Evolutionary conservation across 495 filamentous ascomycete genomes (phyloP).

Genomic region (Aspergillus conjunctus): DNA sequence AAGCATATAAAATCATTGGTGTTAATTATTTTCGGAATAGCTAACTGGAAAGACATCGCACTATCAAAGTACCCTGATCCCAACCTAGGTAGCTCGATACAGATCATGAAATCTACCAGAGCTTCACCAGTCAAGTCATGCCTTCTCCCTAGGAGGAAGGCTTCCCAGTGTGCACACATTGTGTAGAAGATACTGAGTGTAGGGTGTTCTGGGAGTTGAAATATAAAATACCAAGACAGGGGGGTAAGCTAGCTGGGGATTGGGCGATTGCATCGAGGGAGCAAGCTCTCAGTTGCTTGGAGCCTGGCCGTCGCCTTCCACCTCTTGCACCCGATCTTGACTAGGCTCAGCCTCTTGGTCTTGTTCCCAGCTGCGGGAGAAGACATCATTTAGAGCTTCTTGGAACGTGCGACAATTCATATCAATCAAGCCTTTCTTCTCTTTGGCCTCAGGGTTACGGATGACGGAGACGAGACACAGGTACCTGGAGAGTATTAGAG

Average conservation of each 20-base stretch:
- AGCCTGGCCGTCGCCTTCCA: slow-evolving; percentile 5
- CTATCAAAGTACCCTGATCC: slow-evolving; percentile 9
- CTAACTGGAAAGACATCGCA: slow-evolving; percentile 1
- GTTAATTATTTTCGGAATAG: background rate
- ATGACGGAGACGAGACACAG: slow-evolving; percentile 77
- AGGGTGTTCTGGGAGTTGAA: no score
- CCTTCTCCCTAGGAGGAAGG: background rate
- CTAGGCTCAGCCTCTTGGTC: slow-evolving; percentile 24
- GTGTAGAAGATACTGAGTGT: background rate
- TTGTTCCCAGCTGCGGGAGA: slow-evolving; percentile 52
- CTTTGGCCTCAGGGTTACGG: slow-evolving; percentile 60
- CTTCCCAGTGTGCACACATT: background rate
- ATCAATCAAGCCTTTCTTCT: slow-evolving; percentile 61
- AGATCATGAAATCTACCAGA: slow-evolving; percentile 8
- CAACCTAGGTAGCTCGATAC: background rate
- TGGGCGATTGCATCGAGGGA: background rate
- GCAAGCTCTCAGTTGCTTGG: slow-evolving; percentile 5
- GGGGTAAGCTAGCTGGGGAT: no score
- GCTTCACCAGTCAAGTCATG: slow-evolving; percentile 4
- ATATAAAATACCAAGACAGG: background rate
- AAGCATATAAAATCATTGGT: background rate
- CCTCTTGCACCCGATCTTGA: slow-evolving; percentile 11
- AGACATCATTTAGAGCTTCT: slow-evolving; percentile 59
- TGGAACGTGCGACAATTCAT: slow-evolving; percentile 65
- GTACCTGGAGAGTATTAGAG: slow-evolving; percentile 41